Base-by-base conservation (phyloP, 83 land plant genomes). In the Picea abies region DNA sequence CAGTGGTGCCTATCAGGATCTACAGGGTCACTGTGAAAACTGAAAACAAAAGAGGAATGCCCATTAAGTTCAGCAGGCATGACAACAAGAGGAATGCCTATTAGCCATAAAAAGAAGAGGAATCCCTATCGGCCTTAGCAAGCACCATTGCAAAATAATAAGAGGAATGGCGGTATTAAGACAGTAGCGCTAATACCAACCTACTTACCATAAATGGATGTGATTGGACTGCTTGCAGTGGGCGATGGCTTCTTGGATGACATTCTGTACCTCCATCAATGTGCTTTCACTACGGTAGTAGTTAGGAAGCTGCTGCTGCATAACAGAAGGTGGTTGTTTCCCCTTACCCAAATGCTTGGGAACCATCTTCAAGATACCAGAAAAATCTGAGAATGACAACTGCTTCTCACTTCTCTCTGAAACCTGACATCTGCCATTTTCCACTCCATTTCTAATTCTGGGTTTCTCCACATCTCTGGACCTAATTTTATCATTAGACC, bases 211-310 rank as follows among this genome's bases (percentile, higher is more conserved):
- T 44, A 7, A 41, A 11, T n/a, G 56, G 0, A 10, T n/a, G 25
- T 84, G 84, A 70, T 85, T 79, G 16, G 91, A 87, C 71, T 81
- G 85, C 85, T 89, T 91, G 83, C 94, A 92, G 66, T 92, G 88
- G 4, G 94, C 90, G 41, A 92, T 92, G 23, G 94, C 94, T 19
- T 92, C 92, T 75, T 92, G 91, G n/a, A 92, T 90, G 12, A 92
- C 94, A 76, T 83, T 92, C 81, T 92, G 94, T 65, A 92, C 65
- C 84, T 92, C 94, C 83, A 88, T 88, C 92, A 90, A 90, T 73
- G 77, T 44, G 22, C 77, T 73, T 23, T 73, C 77, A 44, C 77
- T 41, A 41, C 10, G 9, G 56, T 52, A 52, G 56, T 73, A 44
- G 56, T 44, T 73, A n/a, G 56, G 77, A 11, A 44, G 47, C 47